Evolutionary conservation across 2,329 filamentous ascomycete genomes (phyloP).

Genomic region (Fusarium xyrophilum): DNA sequence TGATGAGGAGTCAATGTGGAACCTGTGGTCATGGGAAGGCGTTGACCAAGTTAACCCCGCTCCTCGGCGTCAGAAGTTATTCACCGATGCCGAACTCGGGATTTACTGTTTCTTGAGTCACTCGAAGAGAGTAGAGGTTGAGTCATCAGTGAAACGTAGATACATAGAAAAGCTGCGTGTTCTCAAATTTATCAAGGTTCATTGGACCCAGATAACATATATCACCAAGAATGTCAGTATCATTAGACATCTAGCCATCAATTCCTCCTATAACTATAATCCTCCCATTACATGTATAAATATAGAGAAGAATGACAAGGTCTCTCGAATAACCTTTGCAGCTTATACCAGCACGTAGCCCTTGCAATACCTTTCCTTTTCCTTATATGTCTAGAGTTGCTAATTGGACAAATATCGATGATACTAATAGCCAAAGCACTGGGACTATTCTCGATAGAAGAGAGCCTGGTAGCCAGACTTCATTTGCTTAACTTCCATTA

Average conservation of each 20-base stretch:
- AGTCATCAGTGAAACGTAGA: background rate
- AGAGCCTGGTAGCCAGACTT: background rate
- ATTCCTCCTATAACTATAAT: background rate
- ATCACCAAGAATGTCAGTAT: background rate
- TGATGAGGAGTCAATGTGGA: slow-evolving; percentile 4
- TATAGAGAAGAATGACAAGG: too few relatives aligned
- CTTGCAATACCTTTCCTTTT: background rate
- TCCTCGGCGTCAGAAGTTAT: slow-evolving; percentile 7
- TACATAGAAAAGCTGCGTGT: background rate
- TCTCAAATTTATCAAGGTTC: background rate
- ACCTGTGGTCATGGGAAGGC: background rate
- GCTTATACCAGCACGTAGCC: background rate
- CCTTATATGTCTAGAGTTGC: too few relatives aligned
- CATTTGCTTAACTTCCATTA: accelerated
- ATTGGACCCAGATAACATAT: background rate
- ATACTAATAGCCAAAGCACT: background rate
- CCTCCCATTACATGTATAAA: too few relatives aligned
- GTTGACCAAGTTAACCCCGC: slow-evolving; percentile 9
- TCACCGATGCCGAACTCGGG: background rate
- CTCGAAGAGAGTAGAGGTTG: background rate
- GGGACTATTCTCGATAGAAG: too few relatives aligned
- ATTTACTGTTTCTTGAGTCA: background rate
- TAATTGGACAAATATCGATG: background rate
- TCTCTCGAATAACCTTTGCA: too few relatives aligned
- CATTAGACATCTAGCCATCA: background rate